These are phyloP conservation scores for Glonium stellatum DNA, from an alignment of 495 filamentous ascomycete genomes.

Conservation along the genomic window DNA sequence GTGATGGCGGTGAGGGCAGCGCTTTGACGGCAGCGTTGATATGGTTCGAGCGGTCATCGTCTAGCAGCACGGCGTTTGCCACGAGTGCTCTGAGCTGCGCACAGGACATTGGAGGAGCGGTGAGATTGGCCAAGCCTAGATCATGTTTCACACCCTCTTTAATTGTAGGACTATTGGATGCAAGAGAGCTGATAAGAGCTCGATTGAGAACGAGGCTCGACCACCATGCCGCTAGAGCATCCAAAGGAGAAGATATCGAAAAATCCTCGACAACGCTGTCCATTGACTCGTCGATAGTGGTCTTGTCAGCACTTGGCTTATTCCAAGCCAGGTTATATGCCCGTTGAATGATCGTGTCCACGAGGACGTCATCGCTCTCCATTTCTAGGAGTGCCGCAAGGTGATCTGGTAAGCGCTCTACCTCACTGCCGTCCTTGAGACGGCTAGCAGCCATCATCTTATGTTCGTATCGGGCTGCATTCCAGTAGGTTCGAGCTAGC, in stretches of 20 bases:
- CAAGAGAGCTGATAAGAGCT: conserved; percentile 57
- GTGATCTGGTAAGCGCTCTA: conserved; percentile 67
- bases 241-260: conserved; percentile 78
- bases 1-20: conserved; percentile 42
- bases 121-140: conserved; percentile 60
- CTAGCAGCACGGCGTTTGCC: conserved; percentile 54
- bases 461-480: conserved; percentile 60
- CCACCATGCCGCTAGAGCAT: conserved; percentile 87
- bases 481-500: conserved; percentile 72
- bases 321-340: conserved; percentile 93
- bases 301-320: conserved; percentile 59
- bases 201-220: conserved; percentile 69
- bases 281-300: conserved; percentile 60
- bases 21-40: conserved; percentile 50
- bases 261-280: conserved; percentile 80
- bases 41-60: conserved; percentile 46
- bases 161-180: conserved; percentile 22
- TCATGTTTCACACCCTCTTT: conserved; percentile 46
- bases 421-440: conserved; percentile 36
- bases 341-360: conserved; percentile 68
- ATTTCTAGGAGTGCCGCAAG: conserved; percentile 64
- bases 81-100: conserved; percentile 73
- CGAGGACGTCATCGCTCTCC: conserved; percentile 74
- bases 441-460: conserved; percentile 31
- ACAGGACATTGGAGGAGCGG: conserved; percentile 73